Base-by-base conservation (phyloP, 805 yeast genomes). In the Yamadazyma scolyti region DNA sequence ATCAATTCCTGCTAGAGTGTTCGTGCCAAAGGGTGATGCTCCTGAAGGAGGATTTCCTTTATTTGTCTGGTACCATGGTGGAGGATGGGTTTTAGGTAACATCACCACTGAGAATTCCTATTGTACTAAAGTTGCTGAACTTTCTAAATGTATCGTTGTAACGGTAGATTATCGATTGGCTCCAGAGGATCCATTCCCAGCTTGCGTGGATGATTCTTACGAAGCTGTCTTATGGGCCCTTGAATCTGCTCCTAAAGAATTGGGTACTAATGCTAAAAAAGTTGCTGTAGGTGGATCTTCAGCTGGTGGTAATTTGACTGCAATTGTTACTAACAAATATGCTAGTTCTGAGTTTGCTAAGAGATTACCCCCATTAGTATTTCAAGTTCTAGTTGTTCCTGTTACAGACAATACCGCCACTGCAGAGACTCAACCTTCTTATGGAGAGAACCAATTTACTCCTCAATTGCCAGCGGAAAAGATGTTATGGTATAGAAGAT, bases 91-190 rank as follows among this genome's bases (percentile, higher is more conserved):
- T 1, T 47, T 65, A 11, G 72, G 72, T 2, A 51, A 51, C 31
- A 54, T 67, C 23, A 40, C 33, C 33, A 56, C 71, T 9, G 71
- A 66, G 34, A 65, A 68, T 48, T 55, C 66, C 2, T 62, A 50
- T 43, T 66, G 71, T 37, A 57, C 71, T 3, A 60, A 64, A 34
- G 40, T 61, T 23, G 66, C 70, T 15, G 56, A 57, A 21, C 32
- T 42, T 14, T 57, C 64, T 8, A 36, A 57, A 27, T 55, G 66
- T 36, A 43, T 57, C n/a, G 72, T 68, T 9, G 50, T 72, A 8
- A 52, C 64, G 6, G 68, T 71, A n/a, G 75, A 71, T 44, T 72
- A 72, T 47, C 39, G 77, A 23, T 47, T 69, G 33, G 75, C 75
- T 0, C 78, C 77, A 3, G 74, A 71, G 43, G 40, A 51, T 42